Percentiles rank a stretch among this genome's conserved stretches.
Conservation (phyloP, 352 stramenopile genomes). For the Globisporangium carolinianum region DNA sequence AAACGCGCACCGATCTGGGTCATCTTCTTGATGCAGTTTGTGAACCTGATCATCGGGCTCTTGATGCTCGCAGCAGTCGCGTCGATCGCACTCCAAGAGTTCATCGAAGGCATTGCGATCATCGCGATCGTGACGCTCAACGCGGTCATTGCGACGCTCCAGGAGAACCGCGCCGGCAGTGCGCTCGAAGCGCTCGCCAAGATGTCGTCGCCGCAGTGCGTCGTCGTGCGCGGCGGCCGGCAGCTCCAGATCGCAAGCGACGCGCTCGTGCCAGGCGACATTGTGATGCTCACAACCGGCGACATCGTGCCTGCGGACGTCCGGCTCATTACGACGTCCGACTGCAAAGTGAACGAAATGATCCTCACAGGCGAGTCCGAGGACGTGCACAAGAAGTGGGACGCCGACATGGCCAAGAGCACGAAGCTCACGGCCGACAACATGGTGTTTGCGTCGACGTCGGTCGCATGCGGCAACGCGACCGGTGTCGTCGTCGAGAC, state of each 20-base stretch:
- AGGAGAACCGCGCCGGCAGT: constrained; percentile 35
- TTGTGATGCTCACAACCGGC: constrained; percentile 74
- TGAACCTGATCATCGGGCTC: constrained; percentile 41
- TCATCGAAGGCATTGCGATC: constrained; percentile 36
- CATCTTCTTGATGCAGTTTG: constrained; percentile 43
- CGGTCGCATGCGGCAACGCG: constrained; percentile 38
- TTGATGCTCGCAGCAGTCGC: constrained; percentile 27
- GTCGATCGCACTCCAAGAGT: constrained; percentile 27
- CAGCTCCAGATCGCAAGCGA: constrained; percentile 29
- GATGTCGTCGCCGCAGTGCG: constrained; percentile 27
- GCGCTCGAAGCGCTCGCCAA: constrained; percentile 33
- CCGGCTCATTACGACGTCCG: constrained; percentile 58
- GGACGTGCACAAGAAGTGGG: constrained; percentile 26
- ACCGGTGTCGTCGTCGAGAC: constrained; percentile 35
- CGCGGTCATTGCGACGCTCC: constrained; percentile 25
- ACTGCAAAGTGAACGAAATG: constrained; percentile 85
- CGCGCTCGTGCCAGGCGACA: constrained; percentile 43
- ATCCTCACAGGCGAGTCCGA: constrained; percentile 83
- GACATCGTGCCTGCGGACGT: constrained; percentile 88
- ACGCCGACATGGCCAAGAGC: constrained; percentile 11
- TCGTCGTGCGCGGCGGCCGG: constrained; percentile 28
- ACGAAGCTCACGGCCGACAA: constrained; percentile 48
- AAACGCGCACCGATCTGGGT: constrained; percentile 24
- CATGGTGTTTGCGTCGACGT: constrained; percentile 88
- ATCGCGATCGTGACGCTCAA: constrained; percentile 42